These are phyloP conservation scores for Nemania diffusa DNA, from an alignment of 2,329 filamentous ascomycete genomes.

Conservation along the genomic window DNA sequence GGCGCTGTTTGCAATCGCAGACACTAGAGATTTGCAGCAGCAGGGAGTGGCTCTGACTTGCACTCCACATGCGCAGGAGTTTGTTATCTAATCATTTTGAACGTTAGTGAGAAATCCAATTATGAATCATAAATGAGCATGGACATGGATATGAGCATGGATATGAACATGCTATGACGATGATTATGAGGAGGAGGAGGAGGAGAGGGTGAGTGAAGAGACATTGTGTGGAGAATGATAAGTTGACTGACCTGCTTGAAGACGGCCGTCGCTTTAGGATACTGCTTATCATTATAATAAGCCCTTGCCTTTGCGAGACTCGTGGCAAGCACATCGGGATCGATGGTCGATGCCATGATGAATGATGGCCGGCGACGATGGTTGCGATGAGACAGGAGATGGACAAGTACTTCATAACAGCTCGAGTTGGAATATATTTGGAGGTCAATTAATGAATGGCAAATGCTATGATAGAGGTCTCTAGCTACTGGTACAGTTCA, in stretches of 20 bases:
- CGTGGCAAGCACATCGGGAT: not conserved
- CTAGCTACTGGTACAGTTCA: conserved; percentile 7
- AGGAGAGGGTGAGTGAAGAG: not conserved
- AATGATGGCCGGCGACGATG: conserved; percentile 1
- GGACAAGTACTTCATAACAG: not conserved
- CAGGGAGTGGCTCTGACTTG: conserved; percentile 31
- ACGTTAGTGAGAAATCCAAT: not conserved
- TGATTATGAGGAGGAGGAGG: conserved; percentile 5
- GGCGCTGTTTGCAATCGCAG: conserved; percentile 33
- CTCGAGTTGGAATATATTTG: not conserved
- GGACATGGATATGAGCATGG: no score
- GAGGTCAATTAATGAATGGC: conserved; percentile 1
- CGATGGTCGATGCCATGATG: conserved; percentile 19
- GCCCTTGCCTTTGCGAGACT: conserved; percentile 20
- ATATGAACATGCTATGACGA: no score
- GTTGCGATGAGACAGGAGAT: not conserved
- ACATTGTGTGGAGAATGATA: not conserved
- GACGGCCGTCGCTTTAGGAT: conserved; percentile 22
- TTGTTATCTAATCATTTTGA: conserved; percentile 30
- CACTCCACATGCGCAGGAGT: conserved; percentile 40
- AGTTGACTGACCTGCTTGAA: conserved; percentile 31
- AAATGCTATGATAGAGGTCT: not conserved
- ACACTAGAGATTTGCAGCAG: conserved; percentile 38
- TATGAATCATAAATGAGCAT: not conserved
- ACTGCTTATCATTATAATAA: conserved; percentile 25